phyloP scores from a whole-genome alignment of 2,329 filamentous ascomycete species.

The Biscogniauxia sp. region DNA sequence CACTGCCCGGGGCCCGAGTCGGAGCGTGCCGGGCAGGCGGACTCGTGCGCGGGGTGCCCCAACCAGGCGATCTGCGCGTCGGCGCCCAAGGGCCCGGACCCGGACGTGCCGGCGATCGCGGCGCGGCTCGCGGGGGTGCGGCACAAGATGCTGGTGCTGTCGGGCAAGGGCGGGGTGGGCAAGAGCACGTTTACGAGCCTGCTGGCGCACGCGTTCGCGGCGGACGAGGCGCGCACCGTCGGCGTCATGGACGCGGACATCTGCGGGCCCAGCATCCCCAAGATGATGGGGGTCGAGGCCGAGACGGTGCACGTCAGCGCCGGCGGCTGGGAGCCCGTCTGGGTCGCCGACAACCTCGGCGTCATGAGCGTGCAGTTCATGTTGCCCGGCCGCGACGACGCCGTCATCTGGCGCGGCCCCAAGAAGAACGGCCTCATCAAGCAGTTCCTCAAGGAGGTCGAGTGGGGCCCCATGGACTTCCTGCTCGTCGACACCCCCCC shows the following conservation, averaged over 20 bases:
- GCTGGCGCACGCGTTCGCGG: constrained; percentile 84
- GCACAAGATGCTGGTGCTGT: constrained; percentile 91
- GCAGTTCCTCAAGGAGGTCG: constrained; percentile 95
- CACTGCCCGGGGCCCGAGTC: constrained; percentile 93
- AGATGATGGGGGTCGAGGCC: constrained; percentile 96
- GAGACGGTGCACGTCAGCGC: constrained; percentile 92
- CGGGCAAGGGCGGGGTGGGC: constrained; percentile 93
- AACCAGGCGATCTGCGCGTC: constrained; percentile 96
- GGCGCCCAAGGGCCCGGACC: constrained; percentile 91
- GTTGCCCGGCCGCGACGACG: constrained; percentile 89
- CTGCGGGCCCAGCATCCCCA: constrained; percentile 91
- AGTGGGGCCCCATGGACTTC: constrained; percentile 95
- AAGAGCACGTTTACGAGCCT: constrained; percentile 93
- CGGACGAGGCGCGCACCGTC: constrained; percentile 73
- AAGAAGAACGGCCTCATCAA: constrained; percentile 99
- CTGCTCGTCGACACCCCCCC: constrained; percentile 93
- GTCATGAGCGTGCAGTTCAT: constrained; percentile 99
- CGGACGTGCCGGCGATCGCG: constrained; percentile 86
- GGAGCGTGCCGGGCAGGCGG: constrained; percentile 64
- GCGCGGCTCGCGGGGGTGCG: constrained; percentile 75
- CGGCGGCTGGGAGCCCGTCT: constrained; percentile 90
- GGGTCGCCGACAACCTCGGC: constrained; percentile 89
- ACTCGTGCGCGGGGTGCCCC: constrained; percentile 91
- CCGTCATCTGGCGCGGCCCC: constrained; percentile 93
- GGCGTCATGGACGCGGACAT: constrained; percentile 99